phyloP scores from a whole-genome alignment of 257 asterid genomes.

The Fraxinus excelsior region DNA sequence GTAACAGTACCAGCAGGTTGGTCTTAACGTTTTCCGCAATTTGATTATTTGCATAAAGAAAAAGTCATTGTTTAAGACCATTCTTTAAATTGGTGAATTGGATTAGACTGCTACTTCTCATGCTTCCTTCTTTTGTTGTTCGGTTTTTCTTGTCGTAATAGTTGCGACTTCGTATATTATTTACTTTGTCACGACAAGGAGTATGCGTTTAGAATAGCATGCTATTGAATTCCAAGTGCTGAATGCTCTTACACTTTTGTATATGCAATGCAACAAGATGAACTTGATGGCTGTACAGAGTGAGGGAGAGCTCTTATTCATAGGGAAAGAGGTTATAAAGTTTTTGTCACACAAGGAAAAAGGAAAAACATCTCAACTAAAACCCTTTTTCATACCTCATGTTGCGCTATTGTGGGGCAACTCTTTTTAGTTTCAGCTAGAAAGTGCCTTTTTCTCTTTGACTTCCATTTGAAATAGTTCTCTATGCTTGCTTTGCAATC shows the following conservation, averaged over 20 bases:
- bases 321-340: slow-evolving; percentile 3
- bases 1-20: slow-evolving; percentile 87
- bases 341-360: slow-evolving; percentile 7
- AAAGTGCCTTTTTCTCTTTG: not conserved
- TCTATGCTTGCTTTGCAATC: not conserved
- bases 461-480: not conserved
- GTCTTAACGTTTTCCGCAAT: slow-evolving; percentile 24
- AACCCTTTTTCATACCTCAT: not conserved
- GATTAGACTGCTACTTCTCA: not conserved
- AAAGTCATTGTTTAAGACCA: not conserved
- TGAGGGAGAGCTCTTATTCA: slow-evolving; percentile 15
- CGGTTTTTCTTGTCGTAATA: slow-evolving; percentile 1
- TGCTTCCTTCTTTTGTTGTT: slow-evolving; percentile 2
- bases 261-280: not conserved
- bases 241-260: slow-evolving; percentile 1
- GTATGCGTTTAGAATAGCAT: slow-evolving; percentile 11
- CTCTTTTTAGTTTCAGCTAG: not conserved
- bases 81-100: not conserved
- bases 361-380: not conserved
- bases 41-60: slow-evolving; percentile 15
- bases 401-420: not conserved
- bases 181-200: slow-evolving; percentile 1
- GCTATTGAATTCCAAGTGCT: not conserved
- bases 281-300: slow-evolving; percentile 6
- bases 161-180: slow-evolving; percentile 10